These are phyloP conservation scores for Capsicum pubescens DNA, from an alignment of 257 asterid genomes.

Conservation along the genomic window DNA sequence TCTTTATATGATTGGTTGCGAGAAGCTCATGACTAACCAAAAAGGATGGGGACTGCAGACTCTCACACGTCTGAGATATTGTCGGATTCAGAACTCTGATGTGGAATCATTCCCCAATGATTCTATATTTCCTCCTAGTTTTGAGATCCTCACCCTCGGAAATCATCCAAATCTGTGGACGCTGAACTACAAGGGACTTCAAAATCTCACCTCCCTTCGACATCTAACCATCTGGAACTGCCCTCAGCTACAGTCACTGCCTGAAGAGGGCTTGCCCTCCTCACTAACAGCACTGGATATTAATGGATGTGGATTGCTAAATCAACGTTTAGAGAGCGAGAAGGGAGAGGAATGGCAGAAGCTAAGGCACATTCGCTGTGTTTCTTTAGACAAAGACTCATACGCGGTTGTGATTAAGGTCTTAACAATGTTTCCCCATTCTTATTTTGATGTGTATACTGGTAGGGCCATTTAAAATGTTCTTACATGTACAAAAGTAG, in stretches of 20 bases:
- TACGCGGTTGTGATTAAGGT: conserved; percentile 6
- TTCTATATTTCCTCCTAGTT: conserved; percentile 23
- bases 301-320: not conserved
- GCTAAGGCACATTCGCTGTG: not conserved
- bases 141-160: conserved; percentile 10
- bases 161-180: not conserved
- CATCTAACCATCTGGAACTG: conserved; percentile 22
- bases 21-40: not conserved
- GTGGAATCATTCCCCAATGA: not conserved
- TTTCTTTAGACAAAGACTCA: conserved; percentile 7
- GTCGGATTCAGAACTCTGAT: not conserved
- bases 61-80: conserved; percentile 1
- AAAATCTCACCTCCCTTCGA: not conserved
- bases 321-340: conserved; percentile 16
- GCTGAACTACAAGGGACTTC: not conserved
- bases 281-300: conserved; percentile 2
- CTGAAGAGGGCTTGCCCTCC: conserved; percentile 20
- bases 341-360: conserved; percentile 25
- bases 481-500: not conserved
- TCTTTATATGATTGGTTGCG: not conserved
- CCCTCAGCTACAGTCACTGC: conserved; percentile 15
- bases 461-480: not conserved
- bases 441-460: not conserved
- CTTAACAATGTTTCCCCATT: not conserved
- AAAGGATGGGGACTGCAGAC: conserved; percentile 15